Evolutionary conservation across 2,329 filamentous ascomycete genomes (phyloP).

Genomic region (Pseudogymnoascus sp.): DNA sequence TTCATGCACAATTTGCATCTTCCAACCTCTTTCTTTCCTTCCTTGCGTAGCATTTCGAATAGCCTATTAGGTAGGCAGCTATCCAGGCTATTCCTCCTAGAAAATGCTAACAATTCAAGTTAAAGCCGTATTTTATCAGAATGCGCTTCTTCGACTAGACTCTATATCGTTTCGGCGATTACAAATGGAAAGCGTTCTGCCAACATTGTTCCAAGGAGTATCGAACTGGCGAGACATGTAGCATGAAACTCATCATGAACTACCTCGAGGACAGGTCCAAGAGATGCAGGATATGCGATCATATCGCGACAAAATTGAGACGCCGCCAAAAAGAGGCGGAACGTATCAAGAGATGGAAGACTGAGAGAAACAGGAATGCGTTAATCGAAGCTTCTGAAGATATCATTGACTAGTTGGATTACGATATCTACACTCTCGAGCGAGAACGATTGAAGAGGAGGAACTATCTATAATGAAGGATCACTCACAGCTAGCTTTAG

Average conservation of each 20-base stretch:
- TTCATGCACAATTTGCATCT: too few species aligned
- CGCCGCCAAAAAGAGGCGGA: conserved; percentile 67
- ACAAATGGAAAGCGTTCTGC: conserved; percentile 86
- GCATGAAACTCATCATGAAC: conserved; percentile 72
- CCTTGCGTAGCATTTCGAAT: too few species aligned
- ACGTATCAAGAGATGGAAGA: conserved; percentile 77
- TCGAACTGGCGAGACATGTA: conserved; percentile 92
- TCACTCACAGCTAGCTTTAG: neutral
- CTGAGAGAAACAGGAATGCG: conserved; percentile 45
- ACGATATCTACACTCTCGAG: conserved; percentile 50
- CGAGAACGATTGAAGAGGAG: conserved; percentile 33
- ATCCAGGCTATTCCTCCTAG: too few species aligned
- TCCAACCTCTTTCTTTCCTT: too few species aligned
- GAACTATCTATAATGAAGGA: neutral
- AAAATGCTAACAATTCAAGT: too few species aligned
- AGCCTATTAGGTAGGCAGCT: too few species aligned
- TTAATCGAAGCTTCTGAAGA: conserved; percentile 65
- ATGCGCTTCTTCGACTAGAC: too few species aligned
- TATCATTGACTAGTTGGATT: conserved; percentile 61
- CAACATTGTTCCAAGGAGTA: conserved; percentile 92
- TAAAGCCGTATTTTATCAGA: too few species aligned
- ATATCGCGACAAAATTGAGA: conserved; percentile 77
- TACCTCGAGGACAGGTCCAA: conserved; percentile 54
- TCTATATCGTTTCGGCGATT: too few species aligned
- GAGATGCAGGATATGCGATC: conserved; percentile 79